Conservation (phyloP, 495 filamentous ascomycete genomes). For the Aspergillus incahuasiensis region DNA sequence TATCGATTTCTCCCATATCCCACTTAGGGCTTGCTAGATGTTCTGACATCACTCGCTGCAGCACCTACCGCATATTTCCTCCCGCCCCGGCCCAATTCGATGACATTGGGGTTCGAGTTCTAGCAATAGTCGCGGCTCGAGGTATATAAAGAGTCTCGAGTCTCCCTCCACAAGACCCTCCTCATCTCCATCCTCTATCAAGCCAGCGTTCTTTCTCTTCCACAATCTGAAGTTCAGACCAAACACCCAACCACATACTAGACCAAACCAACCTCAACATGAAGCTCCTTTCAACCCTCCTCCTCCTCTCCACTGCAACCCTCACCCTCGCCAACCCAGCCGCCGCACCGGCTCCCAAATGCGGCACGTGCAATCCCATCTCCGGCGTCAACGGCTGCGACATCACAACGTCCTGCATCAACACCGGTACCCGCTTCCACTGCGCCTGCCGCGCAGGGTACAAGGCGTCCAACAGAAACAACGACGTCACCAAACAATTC, state of each 20-base stretch:
- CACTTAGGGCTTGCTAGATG: not conserved
- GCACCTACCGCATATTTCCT: conserved; percentile 1
- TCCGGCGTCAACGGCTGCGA: conserved; percentile 42
- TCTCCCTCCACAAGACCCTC: not conserved
- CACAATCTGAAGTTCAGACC: too few species aligned
- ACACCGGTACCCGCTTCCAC: conserved; percentile 66
- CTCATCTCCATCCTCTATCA: not conserved
- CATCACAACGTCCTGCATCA: conserved; percentile 47
- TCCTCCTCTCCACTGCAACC: conserved; percentile 22
- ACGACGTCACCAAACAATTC: conserved; percentile 34
- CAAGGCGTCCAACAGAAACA: conserved; percentile 50
- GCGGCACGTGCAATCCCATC: conserved; percentile 42
- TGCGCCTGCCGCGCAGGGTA: conserved; percentile 65
- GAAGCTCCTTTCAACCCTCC: conserved; percentile 19
- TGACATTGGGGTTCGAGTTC: not conserved
- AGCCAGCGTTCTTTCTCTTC: not conserved
- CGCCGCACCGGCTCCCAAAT: conserved; percentile 19
- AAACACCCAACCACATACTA: conserved; percentile 6
- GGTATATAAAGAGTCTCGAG: not conserved
- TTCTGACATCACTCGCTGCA: not conserved
- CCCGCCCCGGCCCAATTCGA: not conserved
- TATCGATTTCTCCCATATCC: not conserved
- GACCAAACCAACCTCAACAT: conserved; percentile 18
- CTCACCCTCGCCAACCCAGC: conserved; percentile 22
- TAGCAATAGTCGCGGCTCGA: not conserved